Percentiles rank a stretch among this genome's conserved stretches.
phyloP scores from a whole-genome alignment of 495 filamentous ascomycete genomes.

The Talaromyces adpressus region DNA sequence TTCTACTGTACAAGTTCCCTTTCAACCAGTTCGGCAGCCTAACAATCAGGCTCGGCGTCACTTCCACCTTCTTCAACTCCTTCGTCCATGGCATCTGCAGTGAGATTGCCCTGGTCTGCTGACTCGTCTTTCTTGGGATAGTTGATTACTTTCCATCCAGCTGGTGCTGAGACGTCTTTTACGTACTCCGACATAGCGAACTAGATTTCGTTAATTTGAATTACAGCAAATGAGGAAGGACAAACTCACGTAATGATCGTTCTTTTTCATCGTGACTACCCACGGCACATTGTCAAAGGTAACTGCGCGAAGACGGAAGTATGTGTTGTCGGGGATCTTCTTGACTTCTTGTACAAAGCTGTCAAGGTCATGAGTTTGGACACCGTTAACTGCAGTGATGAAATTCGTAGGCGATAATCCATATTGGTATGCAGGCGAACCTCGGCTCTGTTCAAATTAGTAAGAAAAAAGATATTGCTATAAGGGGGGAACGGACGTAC shows the following conservation, averaged over 20 bases:
- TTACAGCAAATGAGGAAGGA: neutral
- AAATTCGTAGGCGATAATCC: slow-evolving; percentile 94
- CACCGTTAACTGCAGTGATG: slow-evolving; percentile 88
- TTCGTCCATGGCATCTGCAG: slow-evolving; percentile 41
- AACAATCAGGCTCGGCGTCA: slow-evolving; percentile 15
- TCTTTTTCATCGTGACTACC: slow-evolving; percentile 99
- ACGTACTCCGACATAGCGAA: slow-evolving; percentile 87
- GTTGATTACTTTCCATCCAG: slow-evolving; percentile 65
- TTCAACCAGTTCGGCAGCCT: neutral
- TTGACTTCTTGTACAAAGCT: slow-evolving; percentile 70
- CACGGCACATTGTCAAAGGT: slow-evolving; percentile 98
- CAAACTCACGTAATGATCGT: slow-evolving; percentile 77
- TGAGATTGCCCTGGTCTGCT: slow-evolving; percentile 34
- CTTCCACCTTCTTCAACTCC: slow-evolving; percentile 25
- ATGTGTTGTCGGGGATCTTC: slow-evolving; percentile 91
- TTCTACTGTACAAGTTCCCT: neutral
- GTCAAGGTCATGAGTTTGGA: slow-evolving; percentile 71
- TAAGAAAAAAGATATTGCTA: slow-evolving; percentile 6
- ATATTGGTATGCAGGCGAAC: slow-evolving; percentile 87
- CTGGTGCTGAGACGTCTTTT: slow-evolving; percentile 55
- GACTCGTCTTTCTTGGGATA: slow-evolving; percentile 50
- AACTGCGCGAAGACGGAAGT: slow-evolving; percentile 89
- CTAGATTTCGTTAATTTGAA: slow-evolving; percentile 12
- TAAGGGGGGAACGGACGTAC: slow-evolving; percentile 31
- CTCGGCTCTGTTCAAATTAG: slow-evolving; percentile 44